Evolutionary conservation across 257 asterid species (phyloP).

Genomic region (Agastache rugosa): DNA sequence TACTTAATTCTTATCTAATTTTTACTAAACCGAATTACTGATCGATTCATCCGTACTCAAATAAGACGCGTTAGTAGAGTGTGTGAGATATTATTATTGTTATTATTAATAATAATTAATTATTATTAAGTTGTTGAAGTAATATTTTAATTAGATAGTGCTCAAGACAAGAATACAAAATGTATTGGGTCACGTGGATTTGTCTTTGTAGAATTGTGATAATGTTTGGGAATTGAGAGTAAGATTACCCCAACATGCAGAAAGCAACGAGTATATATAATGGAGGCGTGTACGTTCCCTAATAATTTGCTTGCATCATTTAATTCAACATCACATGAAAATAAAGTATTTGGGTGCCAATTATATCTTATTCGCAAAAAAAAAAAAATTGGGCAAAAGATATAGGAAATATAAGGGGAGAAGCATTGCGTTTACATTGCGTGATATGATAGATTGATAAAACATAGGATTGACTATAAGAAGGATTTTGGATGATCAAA

Average conservation of each 20-base stretch:
- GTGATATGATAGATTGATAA: too few species aligned
- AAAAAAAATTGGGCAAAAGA: neutral
- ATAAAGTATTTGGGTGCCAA: neutral
- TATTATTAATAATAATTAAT: neutral
- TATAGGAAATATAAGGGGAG: too few species aligned
- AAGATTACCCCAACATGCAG: slow-evolving; percentile 29
- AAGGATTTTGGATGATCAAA: too few species aligned
- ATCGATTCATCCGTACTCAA: too few species aligned
- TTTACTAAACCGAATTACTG: too few species aligned
- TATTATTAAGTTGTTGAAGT: neutral
- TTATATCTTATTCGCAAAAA: neutral
- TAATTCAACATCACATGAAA: neutral
- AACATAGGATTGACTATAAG: too few species aligned
- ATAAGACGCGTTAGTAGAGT: too few species aligned
- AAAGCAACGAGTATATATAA: slow-evolving; percentile 25
- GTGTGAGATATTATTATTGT: too few species aligned
- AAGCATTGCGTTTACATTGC: too few species aligned
- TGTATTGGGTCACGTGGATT: slow-evolving; percentile 34
- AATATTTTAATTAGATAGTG: neutral
- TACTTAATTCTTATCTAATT: too few species aligned
- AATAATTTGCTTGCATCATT: neutral
- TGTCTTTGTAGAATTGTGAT: slow-evolving; percentile 27
- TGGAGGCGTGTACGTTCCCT: slow-evolving; percentile 41
- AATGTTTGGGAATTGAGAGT: slow-evolving; percentile 29
- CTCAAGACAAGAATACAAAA: slow-evolving; percentile 8